Conservation (phyloP, 108 stramenopile species). For the Aurantiochytrium sp. region DNA sequence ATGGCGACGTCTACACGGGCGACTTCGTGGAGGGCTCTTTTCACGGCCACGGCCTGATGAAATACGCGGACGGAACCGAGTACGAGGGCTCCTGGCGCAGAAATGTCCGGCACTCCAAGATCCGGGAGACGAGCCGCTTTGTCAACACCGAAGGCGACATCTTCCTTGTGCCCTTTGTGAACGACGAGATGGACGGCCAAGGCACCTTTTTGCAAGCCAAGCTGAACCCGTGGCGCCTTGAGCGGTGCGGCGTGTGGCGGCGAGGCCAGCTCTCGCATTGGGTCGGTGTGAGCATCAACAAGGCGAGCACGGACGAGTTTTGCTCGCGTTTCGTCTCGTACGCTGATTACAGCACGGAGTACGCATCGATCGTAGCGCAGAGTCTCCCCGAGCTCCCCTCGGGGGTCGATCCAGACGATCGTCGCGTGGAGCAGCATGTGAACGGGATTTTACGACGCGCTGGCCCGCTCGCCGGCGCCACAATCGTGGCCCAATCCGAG, state of each 20-base stretch:
- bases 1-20: background rate
- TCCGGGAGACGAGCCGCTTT: background rate
- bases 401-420: slow-evolving; percentile 19
- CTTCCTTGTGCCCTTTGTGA: background rate
- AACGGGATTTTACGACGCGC: background rate
- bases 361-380: background rate
- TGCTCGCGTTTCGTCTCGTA: background rate
- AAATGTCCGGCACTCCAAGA: background rate
- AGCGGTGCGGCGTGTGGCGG: background rate
- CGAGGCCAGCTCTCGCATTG: background rate
- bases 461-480: background rate
- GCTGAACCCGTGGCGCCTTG: background rate
- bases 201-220: background rate
- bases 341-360: background rate
- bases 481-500: background rate
- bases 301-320: slow-evolving; percentile 13
- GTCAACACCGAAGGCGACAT: background rate
- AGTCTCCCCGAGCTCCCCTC: background rate
- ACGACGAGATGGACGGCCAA: slow-evolving; percentile 8
- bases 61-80: background rate
- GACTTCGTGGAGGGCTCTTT: background rate
- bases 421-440: slow-evolving; percentile 17
- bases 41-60: background rate
- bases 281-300: background rate
- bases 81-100: background rate